These are phyloP conservation scores for Tetracladium setigerum DNA, from an alignment of 495 filamentous ascomycete genomes.

Conservation along the genomic window DNA sequence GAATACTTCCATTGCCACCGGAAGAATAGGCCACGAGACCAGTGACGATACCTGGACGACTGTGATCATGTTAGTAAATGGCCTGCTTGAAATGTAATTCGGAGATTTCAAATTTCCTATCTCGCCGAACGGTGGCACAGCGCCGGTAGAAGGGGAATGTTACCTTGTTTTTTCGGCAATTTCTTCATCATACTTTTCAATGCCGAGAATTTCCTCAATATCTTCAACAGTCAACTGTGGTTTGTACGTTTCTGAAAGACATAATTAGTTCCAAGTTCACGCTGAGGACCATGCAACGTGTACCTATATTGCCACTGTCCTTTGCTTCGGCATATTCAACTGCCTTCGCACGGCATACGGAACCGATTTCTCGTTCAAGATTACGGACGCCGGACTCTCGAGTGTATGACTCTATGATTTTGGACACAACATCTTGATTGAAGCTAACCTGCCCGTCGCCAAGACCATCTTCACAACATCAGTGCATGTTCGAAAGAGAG, in stretches of 20 bases:
- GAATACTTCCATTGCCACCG: constrained; percentile 88
- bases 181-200: constrained; percentile 92
- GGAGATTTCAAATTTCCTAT: constrained; percentile 7
- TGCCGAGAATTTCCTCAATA: constrained; percentile 83
- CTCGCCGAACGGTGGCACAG: neutral
- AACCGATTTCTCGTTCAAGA: constrained; percentile 89
- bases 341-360: constrained; percentile 90
- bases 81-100: neutral
- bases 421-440: constrained; percentile 77
- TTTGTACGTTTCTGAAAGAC: constrained; percentile 55
- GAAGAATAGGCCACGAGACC: constrained; percentile 94
- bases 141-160: neutral
- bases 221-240: constrained; percentile 67
- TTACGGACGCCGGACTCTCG: constrained; percentile 97
- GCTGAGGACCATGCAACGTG: neutral
- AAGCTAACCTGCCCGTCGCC: constrained; percentile 63
- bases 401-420: constrained; percentile 92
- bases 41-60: constrained; percentile 89
- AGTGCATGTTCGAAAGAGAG: constrained; percentile 20
- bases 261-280: neutral
- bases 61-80: constrained; percentile 19
- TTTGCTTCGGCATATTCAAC: constrained; percentile 89
- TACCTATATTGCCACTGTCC: constrained; percentile 49
- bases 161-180: constrained; percentile 70
- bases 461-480: constrained; percentile 52